These are phyloP conservation scores for Claviceps cyperi DNA, from an alignment of 2,329 filamentous ascomycete genomes.

Conservation along the genomic window DNA sequence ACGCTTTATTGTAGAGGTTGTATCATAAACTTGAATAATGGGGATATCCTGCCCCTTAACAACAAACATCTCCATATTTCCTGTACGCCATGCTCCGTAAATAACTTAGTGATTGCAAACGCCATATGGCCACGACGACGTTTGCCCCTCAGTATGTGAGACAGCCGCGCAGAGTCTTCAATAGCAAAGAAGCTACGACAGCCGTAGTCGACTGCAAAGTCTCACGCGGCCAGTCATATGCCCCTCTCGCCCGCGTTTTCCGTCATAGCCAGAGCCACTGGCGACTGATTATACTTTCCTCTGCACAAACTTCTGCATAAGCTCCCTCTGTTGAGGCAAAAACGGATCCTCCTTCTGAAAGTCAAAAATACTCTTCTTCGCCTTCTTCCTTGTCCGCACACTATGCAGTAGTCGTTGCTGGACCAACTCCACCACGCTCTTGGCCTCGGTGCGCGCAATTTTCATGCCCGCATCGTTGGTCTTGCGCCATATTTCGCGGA, in stretches of 20 bases:
- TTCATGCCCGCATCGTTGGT: slow-evolving; percentile 65
- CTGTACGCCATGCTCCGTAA: neutral
- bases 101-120: too few species aligned
- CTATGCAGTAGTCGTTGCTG: slow-evolving; percentile 56
- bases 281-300: slow-evolving; percentile 11
- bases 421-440: slow-evolving; percentile 61
- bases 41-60: neutral
- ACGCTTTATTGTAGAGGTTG: slow-evolving; percentile 11
- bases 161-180: too few species aligned
- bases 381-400: slow-evolving; percentile 49
- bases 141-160: too few species aligned
- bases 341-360: slow-evolving; percentile 22
- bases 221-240: too few species aligned
- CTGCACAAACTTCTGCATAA: slow-evolving; percentile 33
- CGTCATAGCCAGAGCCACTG: neutral
- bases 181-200: too few species aligned
- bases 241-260: neutral
- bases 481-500: slow-evolving; percentile 42
- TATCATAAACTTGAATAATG: slow-evolving; percentile 12
- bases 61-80: neutral
- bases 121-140: too few species aligned
- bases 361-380: slow-evolving; percentile 38
- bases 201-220: too few species aligned
- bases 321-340: slow-evolving; percentile 30
- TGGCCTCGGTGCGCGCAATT: slow-evolving; percentile 60